Percentiles rank a stretch among this genome's conserved stretches.
These are phyloP conservation scores for Huntiella moniliformis DNA, from an alignment of 2,329 filamentous ascomycete genomes.

Conservation along the genomic window DNA sequence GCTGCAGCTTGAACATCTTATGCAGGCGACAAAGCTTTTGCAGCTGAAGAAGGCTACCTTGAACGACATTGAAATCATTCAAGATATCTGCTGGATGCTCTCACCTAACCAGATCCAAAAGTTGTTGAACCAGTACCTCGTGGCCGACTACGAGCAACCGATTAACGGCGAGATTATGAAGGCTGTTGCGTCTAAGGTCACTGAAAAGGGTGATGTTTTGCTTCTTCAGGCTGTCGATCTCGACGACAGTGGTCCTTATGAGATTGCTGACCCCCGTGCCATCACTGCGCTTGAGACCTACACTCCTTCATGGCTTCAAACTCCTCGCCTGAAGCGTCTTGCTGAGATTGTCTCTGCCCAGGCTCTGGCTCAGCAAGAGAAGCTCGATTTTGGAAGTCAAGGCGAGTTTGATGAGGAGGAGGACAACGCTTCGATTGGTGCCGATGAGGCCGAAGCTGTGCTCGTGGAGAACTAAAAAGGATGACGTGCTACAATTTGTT, in stretches of 20 bases:
- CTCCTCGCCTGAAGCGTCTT: constrained; percentile 77
- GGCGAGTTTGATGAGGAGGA: constrained; percentile 22
- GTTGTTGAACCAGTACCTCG: constrained; percentile 92
- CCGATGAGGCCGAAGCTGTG: constrained; percentile 11
- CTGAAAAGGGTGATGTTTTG: constrained; percentile 93
- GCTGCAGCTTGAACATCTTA: constrained; percentile 89
- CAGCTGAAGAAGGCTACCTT: constrained; percentile 97
- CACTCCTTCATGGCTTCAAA: constrained; percentile 95
- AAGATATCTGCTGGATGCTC: constrained; percentile 99
- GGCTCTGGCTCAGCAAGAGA: constrained; percentile 88
- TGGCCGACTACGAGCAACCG: constrained; percentile 96
- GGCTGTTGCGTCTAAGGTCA: constrained; percentile 87
- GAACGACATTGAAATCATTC: constrained; percentile 98
- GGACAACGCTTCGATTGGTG: constrained; percentile 23
- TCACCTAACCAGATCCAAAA: constrained; percentile 99
- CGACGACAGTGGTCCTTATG: constrained; percentile 96
- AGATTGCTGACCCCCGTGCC: constrained; percentile 88
- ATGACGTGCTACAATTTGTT: not conserved
- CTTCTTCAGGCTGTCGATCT: constrained; percentile 90
- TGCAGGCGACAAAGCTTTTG: constrained; percentile 97
- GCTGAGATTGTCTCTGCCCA: constrained; percentile 97
- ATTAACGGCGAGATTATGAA: constrained; percentile 99
- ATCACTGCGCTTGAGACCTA: constrained; percentile 97
- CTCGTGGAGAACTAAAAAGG: constrained; percentile 9
- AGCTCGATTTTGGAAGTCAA: constrained; percentile 39